Evolutionary conservation across 345 rosid species (phyloP), one percentile per base, ranked within the genome.

Genomic region (Bruguiera parviflora): DNA sequence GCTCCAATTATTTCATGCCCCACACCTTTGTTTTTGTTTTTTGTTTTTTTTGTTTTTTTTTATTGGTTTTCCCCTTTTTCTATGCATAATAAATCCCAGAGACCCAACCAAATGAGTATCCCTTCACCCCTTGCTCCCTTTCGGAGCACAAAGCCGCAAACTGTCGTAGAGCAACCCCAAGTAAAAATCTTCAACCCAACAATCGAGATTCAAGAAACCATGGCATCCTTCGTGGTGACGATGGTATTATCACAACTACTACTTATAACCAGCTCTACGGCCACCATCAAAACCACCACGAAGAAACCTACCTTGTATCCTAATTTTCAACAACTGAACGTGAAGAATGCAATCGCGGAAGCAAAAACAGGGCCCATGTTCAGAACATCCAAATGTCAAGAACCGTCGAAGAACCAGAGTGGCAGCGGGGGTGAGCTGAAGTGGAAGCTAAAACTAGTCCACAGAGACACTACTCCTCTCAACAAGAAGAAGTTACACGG

Each of bases 381-480:
- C 31, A 72, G 67, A 39, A 68, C 75, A 75, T 65, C 78, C 67
- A 77, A 78, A 72, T 60, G 43, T 61, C 75, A 76, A 25, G 75
- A 80, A 71, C 70, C 68, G 8, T 11, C 75, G 51, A 64, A 60
- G 20, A 63, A 43, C 55, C 73, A 71, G 8, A 66, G 64, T 15
- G 53, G 61, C 15, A 64, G 53, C n/a, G 58, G 27, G 18, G 57
- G 33, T 4, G 61, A 53, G 25, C 65, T 16, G 4, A 76, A 60
- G 35, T 64, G 80, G 84, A 77, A 79, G 68, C 80, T 88, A 16
- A 82, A 70, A 32, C 93, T 95, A 9, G 62, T 92, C 28, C 99
- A 88, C 69, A 83, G 99, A 49, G 96, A 95, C 66, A 80, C 20
- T 5, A 53, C 57, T 33, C 59, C 80, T 16, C 46, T 55, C 65